phyloP scores from a whole-genome alignment of 129 eudicot genomes.

The Saposhnikovia divaricata region DNA sequence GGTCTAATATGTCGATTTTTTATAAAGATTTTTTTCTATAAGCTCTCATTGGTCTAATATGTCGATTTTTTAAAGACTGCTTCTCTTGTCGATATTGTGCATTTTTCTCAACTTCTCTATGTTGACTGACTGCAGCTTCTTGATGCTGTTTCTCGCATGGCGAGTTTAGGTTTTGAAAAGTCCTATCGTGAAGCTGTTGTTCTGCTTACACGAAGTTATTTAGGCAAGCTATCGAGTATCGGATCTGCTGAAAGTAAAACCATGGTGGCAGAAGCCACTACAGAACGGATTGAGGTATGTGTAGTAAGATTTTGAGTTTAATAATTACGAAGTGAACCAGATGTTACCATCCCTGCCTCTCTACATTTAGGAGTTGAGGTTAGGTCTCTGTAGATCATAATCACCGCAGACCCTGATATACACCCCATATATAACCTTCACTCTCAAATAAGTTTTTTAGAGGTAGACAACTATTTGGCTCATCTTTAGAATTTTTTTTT shows the following conservation, averaged over 20 bases:
- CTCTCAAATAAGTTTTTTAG: background rate
- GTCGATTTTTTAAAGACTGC: background rate
- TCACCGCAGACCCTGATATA: background rate
- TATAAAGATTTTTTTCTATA: conserved; percentile 4
- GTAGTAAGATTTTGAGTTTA: background rate
- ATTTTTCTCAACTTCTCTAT: conserved; percentile 43
- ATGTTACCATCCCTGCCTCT: background rate
- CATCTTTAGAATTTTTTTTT: background rate
- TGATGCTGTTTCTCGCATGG: conserved; percentile 99
- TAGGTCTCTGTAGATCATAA: background rate
- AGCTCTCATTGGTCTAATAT: conserved; percentile 1
- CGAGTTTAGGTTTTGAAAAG: conserved; percentile 97
- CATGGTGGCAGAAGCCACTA: conserved; percentile 81
- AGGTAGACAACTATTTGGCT: background rate
- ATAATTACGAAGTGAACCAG: background rate
- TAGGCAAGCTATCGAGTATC: conserved; percentile 70
- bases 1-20: background rate
- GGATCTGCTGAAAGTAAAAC: conserved; percentile 98
- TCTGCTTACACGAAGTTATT: conserved; percentile 83
- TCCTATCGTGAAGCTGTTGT: conserved; percentile 98
- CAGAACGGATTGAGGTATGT: conserved; percentile 96
- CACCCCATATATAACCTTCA: background rate
- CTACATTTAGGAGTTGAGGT: background rate
- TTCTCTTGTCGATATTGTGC: conserved; percentile 15
- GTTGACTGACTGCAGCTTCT: conserved; percentile 88